Base-by-base conservation (phyloP, 2,329 filamentous ascomycete species). In the Colletotrichum tanaceti region DNA sequence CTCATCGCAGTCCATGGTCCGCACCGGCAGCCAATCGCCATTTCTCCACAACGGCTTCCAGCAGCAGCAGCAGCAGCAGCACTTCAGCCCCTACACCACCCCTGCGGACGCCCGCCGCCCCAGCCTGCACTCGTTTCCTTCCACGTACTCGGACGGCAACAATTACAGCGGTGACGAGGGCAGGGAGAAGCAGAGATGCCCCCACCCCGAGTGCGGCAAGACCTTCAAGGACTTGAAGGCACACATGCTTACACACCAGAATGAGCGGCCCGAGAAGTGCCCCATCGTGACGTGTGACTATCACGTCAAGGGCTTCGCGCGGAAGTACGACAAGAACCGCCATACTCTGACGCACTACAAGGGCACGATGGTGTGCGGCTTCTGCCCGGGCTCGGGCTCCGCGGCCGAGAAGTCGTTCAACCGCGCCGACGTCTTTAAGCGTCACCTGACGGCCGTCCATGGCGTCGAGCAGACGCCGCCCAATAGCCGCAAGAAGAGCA, bases 311-410 rank as follows among this genome's bases (percentile, higher is more conserved):
- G 94, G 94, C 4, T 98, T 98, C 76, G 94, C 94, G 13, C 87
- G 94, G 74, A 97, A 97, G 81, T 98, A 98, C 78, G 94, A 98
- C 84, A 97, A 97, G 86, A 97, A 97, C 81, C 86, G 94, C 52
- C 94, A 98, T 79, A 97, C 94, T 5, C 81, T 97, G 71, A 98
- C 94, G 5, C 94, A 98, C 79, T 98, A 97, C 87, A 97, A 97
- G 82, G 94, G 94, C 47, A 97, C 93, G 57, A 97, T 97, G 94
- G 93, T 97, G 28, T 98, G 94, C 77, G 94, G 93, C 38, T 98
- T 97, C 83, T 97, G 94, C 75, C 93, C 94, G 1, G 93, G 93
- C 41, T 93, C 93, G 35, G 94, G 94, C 4, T 95, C 93, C 5
- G 88, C 93, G 9, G 91, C 92, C 1, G 94, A 97, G 81, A 98